Conservation (phyloP, 2,329 filamentous ascomycete genomes). For the Blastomyces gilchristii region DNA sequence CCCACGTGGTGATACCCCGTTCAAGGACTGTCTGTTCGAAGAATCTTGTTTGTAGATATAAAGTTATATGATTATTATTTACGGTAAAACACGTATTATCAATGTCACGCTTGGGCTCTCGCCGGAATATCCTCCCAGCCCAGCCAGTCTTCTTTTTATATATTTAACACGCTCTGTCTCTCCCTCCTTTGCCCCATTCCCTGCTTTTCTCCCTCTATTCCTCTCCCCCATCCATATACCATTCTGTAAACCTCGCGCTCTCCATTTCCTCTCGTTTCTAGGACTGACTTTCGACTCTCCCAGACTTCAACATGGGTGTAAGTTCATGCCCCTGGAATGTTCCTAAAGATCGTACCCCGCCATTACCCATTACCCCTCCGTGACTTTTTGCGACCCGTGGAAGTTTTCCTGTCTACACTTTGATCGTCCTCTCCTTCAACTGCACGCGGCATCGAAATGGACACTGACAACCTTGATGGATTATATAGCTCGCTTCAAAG, state of each 20-base stretch:
- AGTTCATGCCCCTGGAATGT: slow-evolving; percentile 10
- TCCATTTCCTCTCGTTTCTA: not conserved
- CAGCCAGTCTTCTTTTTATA: not conserved
- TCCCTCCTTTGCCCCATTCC: not conserved
- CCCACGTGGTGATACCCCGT: not conserved
- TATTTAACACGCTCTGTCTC: not conserved
- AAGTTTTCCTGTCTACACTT: not conserved
- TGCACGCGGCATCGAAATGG: slow-evolving; percentile 5
- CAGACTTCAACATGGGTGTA: slow-evolving; percentile 19
- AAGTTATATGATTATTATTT: too few relatives aligned
- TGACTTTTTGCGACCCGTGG: not conserved
- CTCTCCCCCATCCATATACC: not conserved
- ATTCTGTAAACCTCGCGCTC: not conserved
- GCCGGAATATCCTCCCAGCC: not conserved
- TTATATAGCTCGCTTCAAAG: slow-evolving; percentile 26
- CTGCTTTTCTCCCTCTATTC: not conserved
- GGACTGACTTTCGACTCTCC: not conserved
- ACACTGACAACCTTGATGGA: slow-evolving; percentile 7
- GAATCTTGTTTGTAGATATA: not conserved
- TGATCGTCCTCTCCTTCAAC: not conserved
- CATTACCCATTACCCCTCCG: not conserved
- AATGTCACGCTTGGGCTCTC: not conserved
- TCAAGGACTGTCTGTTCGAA: not conserved
- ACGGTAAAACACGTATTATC: too few relatives aligned
- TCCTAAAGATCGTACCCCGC: slow-evolving; percentile 8